Evolutionary conservation across 2,329 filamentous ascomycete genomes (phyloP).

Genomic region (Lasiodiplodia citricola): DNA sequence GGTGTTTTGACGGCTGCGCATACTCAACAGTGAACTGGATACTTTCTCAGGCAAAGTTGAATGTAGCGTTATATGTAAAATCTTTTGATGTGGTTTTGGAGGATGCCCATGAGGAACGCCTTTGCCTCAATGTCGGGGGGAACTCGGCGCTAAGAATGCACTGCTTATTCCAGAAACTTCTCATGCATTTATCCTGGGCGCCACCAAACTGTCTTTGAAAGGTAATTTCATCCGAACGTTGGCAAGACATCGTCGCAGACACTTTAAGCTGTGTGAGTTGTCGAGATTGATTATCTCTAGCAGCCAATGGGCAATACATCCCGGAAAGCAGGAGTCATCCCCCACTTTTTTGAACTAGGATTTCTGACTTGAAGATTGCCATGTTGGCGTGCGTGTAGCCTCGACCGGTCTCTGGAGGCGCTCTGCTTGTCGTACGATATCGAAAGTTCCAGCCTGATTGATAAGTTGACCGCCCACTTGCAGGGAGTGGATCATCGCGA

Average conservation of each 20-base stretch:
- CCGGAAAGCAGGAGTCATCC: not conserved
- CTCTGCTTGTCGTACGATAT: slow-evolving; percentile 6
- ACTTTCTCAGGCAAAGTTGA: not conserved
- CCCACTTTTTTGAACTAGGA: not conserved
- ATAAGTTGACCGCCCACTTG: not conserved
- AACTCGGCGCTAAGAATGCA: not conserved
- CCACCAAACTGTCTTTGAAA: too few relatives aligned
- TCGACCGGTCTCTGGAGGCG: not conserved
- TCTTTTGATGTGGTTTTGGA: too few relatives aligned
- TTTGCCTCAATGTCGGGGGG: not conserved
- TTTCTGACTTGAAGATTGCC: not conserved
- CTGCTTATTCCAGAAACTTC: not conserved
- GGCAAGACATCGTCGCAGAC: not conserved
- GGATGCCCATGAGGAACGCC: too few relatives aligned
- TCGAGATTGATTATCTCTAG: not conserved
- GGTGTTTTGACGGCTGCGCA: too few relatives aligned
- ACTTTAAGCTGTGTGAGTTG: not conserved
- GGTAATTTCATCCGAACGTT: not conserved
- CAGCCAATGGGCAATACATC: not conserved
- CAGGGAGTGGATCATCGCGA: not conserved
- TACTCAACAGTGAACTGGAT: not conserved
- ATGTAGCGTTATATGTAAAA: not conserved
- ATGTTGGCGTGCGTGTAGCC: not conserved
- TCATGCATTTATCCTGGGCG: not conserved
- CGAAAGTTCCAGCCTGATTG: not conserved